These are phyloP conservation scores for Pseudocercospora musae DNA, from an alignment of 2,329 filamentous ascomycete genomes.

Conservation along the genomic window DNA sequence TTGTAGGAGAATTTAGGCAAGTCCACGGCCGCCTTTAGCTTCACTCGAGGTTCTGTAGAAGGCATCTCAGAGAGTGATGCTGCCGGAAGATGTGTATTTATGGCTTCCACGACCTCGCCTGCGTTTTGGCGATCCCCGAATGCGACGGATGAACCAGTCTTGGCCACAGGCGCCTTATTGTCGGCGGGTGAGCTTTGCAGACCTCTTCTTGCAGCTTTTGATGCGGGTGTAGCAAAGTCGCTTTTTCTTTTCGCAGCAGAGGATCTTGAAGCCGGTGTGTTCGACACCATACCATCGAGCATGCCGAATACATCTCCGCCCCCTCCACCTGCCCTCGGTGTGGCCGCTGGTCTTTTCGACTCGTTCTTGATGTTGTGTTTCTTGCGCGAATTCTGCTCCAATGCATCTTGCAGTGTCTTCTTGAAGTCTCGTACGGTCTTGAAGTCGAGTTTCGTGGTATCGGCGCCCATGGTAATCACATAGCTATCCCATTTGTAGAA, in stretches of 20 bases:
- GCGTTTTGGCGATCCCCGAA: conserved; percentile 76
- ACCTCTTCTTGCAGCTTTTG: conserved; percentile 43
- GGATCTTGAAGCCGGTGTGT: conserved; percentile 39
- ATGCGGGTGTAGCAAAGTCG: conserved; percentile 49
- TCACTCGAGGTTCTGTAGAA: conserved; percentile 73
- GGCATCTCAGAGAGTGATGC: conserved; percentile 47
- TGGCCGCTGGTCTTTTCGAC: conserved; percentile 58
- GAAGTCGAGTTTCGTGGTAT: conserved; percentile 69
- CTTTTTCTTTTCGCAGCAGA: conserved; percentile 50
- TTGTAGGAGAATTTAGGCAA: conserved; percentile 89
- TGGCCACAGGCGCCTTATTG: conserved; percentile 32
- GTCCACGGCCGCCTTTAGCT: conserved; percentile 80
- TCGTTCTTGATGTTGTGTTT: conserved; percentile 54
- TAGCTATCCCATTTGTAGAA: conserved; percentile 99
- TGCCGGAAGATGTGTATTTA: conserved; percentile 72
- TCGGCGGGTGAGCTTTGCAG: conserved; percentile 49
- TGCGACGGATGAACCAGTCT: conserved; percentile 35
- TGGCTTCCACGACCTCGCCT: conserved; percentile 76
- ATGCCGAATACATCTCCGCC: conserved; percentile 70
- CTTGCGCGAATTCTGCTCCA: conserved; percentile 74
- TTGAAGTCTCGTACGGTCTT: conserved; percentile 75
- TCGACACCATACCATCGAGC: conserved; percentile 47
- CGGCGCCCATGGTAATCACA: conserved; percentile 86
- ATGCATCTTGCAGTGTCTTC: conserved; percentile 75
- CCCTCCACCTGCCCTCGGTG: conserved; percentile 54